These are phyloP conservation scores for Gamarada debralockiae DNA, from an alignment of 495 filamentous ascomycete genomes.

Conservation along the genomic window DNA sequence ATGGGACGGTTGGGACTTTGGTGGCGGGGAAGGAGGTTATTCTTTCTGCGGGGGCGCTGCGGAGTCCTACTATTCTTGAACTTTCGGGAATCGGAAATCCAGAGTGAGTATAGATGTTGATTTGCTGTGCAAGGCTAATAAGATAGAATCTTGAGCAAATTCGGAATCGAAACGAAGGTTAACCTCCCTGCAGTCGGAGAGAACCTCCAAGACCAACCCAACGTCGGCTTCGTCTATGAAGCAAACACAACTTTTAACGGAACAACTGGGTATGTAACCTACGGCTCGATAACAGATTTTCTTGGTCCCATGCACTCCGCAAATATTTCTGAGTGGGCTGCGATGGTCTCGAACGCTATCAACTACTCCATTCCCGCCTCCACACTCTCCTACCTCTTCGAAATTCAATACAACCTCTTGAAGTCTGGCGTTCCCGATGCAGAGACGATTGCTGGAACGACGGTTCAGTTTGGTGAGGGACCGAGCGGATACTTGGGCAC, in stretches of 20 bases:
- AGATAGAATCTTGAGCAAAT: constrained; percentile 41
- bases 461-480: neutral
- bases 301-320: neutral
- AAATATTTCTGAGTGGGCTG: neutral
- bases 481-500: constrained; percentile 23
- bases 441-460: constrained; percentile 31
- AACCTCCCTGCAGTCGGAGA: constrained; percentile 56
- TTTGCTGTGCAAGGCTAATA: constrained; percentile 44
- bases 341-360: constrained; percentile 24
- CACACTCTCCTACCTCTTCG: constrained; percentile 28
- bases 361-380: constrained; percentile 24
- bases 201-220: constrained; percentile 65
- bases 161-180: constrained; percentile 44
- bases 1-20: neutral
- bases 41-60: constrained; percentile 9
- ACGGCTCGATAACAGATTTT: constrained; percentile 29
- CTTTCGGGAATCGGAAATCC: constrained; percentile 13
- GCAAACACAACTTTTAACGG: constrained; percentile 22
- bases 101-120: constrained; percentile 28
- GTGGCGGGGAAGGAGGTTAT: constrained; percentile 15
- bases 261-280: constrained; percentile 6
- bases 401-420: constrained; percentile 39
- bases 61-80: constrained; percentile 13
- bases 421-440: constrained; percentile 37
- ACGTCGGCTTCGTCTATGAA: constrained; percentile 41